Percentiles rank a stretch among this genome's conserved stretches.
Evolutionary conservation across 2,329 filamentous ascomycete genomes (phyloP).

Genomic region (Chalaropsis thielavioides): DNA sequence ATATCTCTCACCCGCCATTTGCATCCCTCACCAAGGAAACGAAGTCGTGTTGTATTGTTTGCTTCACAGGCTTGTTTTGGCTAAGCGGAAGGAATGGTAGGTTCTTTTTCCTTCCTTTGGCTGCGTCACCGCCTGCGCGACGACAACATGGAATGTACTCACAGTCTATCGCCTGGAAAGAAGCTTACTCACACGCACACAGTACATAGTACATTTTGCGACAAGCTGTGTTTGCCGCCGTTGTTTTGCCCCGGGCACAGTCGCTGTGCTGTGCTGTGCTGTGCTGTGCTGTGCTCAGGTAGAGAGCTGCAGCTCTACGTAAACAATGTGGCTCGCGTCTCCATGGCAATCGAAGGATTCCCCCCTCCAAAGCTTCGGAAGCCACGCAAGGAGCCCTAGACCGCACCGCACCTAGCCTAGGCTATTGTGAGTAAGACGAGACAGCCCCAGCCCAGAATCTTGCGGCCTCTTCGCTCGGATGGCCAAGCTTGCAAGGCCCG

Average conservation of each 20-base stretch:
- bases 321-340: constrained; percentile 8
- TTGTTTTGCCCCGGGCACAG: background rate
- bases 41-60: background rate
- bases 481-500: background rate
- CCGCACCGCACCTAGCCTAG: background rate
- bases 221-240: background rate
- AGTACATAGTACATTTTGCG: background rate
- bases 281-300: background rate
- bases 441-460: background rate
- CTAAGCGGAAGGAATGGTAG: background rate
- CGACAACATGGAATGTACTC: background rate
- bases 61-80: background rate
- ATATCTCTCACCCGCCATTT: background rate
- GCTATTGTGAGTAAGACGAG: background rate
- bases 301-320: background rate
- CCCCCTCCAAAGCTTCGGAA: background rate
- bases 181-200: background rate
- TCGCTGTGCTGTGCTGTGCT: too few relatives aligned
- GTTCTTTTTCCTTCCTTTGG: background rate
- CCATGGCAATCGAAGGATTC: constrained; percentile 10
- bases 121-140: background rate
- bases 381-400: constrained; percentile 1
- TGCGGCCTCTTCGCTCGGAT: background rate
- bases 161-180: too few relatives aligned
- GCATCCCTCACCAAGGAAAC: constrained; percentile 4